Evolutionary conservation across 148 eudicot species (phyloP).

Genomic region (Cornus florida): DNA sequence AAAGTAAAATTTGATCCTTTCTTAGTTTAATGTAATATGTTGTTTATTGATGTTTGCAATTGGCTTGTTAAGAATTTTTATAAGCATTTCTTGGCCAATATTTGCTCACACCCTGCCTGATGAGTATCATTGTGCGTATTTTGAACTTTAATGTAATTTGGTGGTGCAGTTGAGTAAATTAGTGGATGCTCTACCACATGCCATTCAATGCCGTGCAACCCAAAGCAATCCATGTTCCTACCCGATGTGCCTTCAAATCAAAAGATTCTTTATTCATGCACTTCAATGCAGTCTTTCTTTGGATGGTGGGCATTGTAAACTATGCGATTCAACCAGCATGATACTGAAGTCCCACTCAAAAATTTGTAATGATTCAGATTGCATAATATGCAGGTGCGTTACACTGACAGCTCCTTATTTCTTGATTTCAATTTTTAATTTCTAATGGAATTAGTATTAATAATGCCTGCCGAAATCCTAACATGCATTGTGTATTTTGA

Average conservation of each 20-base stretch:
- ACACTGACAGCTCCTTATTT: constrained; percentile 26
- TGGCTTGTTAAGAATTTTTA: background rate
- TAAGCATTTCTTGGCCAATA: background rate
- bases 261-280: constrained; percentile 50
- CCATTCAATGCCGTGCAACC: constrained; percentile 25
- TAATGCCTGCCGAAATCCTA: too few species aligned
- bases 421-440: too few species aligned
- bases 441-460: too few species aligned
- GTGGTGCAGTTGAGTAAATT: constrained; percentile 42
- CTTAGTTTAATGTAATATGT: background rate
- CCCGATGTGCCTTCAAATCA: constrained; percentile 40
- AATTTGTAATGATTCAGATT: constrained; percentile 50
- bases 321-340: constrained; percentile 46
- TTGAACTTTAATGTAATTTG: background rate
- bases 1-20: too few species aligned
- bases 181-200: constrained; percentile 43
- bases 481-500: too few species aligned
- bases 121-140: background rate
- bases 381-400: constrained; percentile 38
- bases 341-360: constrained; percentile 48
- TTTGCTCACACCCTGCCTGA: background rate
- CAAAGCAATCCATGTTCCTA: constrained; percentile 36
- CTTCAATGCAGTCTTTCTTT: constrained; percentile 35
- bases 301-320: constrained; percentile 36
- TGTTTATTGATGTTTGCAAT: background rate